Conservation (phyloP, 73 alveolate species). For the Paramecium tetraurelia region DNA sequence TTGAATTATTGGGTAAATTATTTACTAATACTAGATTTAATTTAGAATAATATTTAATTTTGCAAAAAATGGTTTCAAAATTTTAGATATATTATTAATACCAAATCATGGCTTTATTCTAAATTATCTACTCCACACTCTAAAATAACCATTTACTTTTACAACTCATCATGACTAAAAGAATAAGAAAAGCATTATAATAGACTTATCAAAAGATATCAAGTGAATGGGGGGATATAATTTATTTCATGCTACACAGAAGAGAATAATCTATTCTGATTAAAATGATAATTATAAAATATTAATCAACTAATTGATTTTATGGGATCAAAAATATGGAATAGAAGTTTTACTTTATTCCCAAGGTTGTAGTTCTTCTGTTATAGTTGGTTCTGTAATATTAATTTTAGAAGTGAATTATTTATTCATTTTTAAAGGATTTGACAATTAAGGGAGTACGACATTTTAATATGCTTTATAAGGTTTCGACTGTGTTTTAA, state of each 20-base stretch:
- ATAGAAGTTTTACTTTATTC: neutral
- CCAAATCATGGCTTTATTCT: too few relatives aligned
- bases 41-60: too few relatives aligned
- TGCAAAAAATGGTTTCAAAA: too few relatives aligned
- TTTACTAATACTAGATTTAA: too few relatives aligned
- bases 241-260: neutral
- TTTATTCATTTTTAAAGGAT: neutral
- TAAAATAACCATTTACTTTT: too few relatives aligned
- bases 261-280: slow-evolving; percentile 34
- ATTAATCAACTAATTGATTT: neutral
- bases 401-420: neutral
- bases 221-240: neutral
- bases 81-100: too few relatives aligned
- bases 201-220: too few relatives aligned
- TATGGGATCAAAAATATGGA: neutral
- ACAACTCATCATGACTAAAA: too few relatives aligned
- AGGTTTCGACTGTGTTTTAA: neutral
- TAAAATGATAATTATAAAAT: neutral
- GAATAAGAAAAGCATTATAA: too few relatives aligned
- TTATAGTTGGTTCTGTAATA: neutral
- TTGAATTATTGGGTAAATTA: too few relatives aligned
- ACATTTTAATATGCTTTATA: neutral
- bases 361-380: neutral
- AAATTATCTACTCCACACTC: too few relatives aligned
- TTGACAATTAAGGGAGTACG: neutral